phyloP scores from a whole-genome alignment of 345 rosid species.

The Nasturtium officinale region DNA sequence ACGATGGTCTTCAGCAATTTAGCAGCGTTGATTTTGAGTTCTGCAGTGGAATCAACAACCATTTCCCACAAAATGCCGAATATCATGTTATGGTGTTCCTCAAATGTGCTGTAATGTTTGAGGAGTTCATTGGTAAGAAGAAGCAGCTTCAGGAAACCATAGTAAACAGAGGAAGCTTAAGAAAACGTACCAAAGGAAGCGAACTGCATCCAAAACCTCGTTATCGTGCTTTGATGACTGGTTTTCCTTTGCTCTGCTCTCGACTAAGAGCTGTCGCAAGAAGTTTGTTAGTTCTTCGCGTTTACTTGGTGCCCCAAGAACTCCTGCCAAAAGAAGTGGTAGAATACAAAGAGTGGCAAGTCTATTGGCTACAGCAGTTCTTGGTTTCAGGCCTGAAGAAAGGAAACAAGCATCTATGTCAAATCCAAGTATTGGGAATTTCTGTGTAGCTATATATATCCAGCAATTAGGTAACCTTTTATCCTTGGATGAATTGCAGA shows the following conservation, averaged over 20 bases:
- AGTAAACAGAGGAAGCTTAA: conserved; percentile 4
- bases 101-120: conserved; percentile 68
- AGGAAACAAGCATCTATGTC: conserved; percentile 33
- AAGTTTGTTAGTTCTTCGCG: conserved; percentile 64
- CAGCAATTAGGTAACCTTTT: conserved; percentile 54
- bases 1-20: conserved; percentile 79
- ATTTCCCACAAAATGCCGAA: conserved; percentile 93
- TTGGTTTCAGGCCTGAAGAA: conserved; percentile 80
- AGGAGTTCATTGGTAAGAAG: conserved; percentile 34
- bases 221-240: conserved; percentile 51
- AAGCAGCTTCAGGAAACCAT: conserved; percentile 27
- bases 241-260: conserved; percentile 57
- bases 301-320: conserved; percentile 86
- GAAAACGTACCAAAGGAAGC: conserved; percentile 81
- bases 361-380: conserved; percentile 72
- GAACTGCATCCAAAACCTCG: conserved; percentile 79
- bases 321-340: conserved; percentile 91
- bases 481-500: conserved; percentile 60
- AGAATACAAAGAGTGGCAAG: conserved; percentile 76
- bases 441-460: conserved; percentile 16
- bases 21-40: conserved; percentile 82
- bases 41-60: conserved; percentile 81
- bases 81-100: conserved; percentile 79
- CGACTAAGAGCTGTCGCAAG: conserved; percentile 78
- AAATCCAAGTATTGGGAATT: conserved; percentile 12